These are phyloP conservation scores for Fusarium brachygibbosum DNA, from an alignment of 2,329 filamentous ascomycete species.

Conservation along the genomic window DNA sequence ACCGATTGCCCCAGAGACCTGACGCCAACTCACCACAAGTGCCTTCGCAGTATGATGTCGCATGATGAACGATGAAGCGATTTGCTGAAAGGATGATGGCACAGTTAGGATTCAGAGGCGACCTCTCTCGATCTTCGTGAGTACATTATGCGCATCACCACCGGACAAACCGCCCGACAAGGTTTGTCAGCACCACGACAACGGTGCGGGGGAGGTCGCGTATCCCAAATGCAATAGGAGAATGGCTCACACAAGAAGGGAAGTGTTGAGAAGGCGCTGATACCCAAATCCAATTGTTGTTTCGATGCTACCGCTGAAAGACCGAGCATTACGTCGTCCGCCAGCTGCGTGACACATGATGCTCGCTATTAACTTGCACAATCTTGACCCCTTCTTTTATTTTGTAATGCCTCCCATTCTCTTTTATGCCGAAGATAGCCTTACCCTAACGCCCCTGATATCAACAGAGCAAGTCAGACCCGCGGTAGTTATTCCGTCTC, in stretches of 20 bases:
- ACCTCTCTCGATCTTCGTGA: slow-evolving; percentile 1
- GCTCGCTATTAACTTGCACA: slow-evolving; percentile 55
- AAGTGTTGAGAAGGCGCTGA: slow-evolving; percentile 40
- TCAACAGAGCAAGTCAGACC: slow-evolving; percentile 41
- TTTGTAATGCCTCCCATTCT: slow-evolving; percentile 43
- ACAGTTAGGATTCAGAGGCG: slow-evolving; percentile 23
- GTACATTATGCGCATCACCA: neutral
- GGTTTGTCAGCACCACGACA: neutral
- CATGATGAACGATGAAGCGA: slow-evolving; percentile 10
- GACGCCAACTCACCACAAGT: slow-evolving; percentile 1
- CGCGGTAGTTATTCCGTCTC: slow-evolving; percentile 29
- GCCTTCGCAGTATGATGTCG: neutral
- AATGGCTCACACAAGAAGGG: slow-evolving; percentile 1
- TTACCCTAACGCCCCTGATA: slow-evolving; percentile 47
- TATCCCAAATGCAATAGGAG: slow-evolving; percentile 2
- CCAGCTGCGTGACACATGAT: slow-evolving; percentile 52
- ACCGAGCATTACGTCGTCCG: slow-evolving; percentile 48
- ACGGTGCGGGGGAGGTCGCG: slow-evolving; percentile 3
- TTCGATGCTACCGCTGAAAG: slow-evolving; percentile 51
- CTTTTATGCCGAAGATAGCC: slow-evolving; percentile 44
- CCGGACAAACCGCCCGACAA: slow-evolving; percentile 8
- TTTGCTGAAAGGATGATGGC: neutral
- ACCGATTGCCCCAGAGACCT: slow-evolving; percentile 13
- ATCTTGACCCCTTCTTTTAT: slow-evolving; percentile 40
- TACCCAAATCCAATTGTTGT: slow-evolving; percentile 52